A percentile compares a stretch with the other conserved stretches of the same genome.
phyloP scores from a whole-genome alignment of 2,329 filamentous ascomycete species.

The Sclerotinia minor region DNA sequence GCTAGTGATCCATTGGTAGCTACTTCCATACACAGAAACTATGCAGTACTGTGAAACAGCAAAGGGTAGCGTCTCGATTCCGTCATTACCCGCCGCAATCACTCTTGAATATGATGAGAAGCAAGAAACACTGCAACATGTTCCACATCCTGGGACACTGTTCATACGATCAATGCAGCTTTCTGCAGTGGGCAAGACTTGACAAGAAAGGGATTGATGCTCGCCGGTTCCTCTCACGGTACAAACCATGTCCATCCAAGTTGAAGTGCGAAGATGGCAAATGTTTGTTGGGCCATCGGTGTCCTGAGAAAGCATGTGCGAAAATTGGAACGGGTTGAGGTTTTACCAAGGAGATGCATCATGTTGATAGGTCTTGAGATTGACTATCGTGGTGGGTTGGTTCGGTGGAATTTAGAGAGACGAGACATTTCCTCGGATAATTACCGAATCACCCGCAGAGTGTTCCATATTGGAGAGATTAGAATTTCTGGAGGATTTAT shows the following conservation, averaged over 20 bases:
- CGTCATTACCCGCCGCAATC: slow-evolving; percentile 23
- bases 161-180: slow-evolving; percentile 15
- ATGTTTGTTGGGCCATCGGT: slow-evolving; percentile 27
- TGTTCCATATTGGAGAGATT: background rate
- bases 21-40: background rate
- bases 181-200: slow-evolving; percentile 26
- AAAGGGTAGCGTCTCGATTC: slow-evolving; percentile 28
- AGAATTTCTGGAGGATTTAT: background rate
- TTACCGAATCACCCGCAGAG: too few relatives aligned
- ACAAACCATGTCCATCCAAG: slow-evolving; percentile 25
- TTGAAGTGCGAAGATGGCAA: slow-evolving; percentile 25
- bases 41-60: slow-evolving; percentile 16
- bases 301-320: slow-evolving; percentile 25
- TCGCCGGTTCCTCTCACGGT: slow-evolving; percentile 26
- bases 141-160: slow-evolving; percentile 11
- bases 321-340: slow-evolving; percentile 26
- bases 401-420: slow-evolving; percentile 7
- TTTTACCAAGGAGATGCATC: slow-evolving; percentile 27
- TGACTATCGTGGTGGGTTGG: slow-evolving; percentile 19
- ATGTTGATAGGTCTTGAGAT: slow-evolving; percentile 27
- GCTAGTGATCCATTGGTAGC: background rate
- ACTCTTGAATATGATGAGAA: slow-evolving; percentile 23
- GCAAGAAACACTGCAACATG: slow-evolving; percentile 5
- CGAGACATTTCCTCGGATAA: background rate
- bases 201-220: slow-evolving; percentile 26